Percentiles rank a stretch among this genome's conserved stretches.
Conservation (phyloP, 495 filamentous ascomycete species). For the Neurospora sublineolata region DNA sequence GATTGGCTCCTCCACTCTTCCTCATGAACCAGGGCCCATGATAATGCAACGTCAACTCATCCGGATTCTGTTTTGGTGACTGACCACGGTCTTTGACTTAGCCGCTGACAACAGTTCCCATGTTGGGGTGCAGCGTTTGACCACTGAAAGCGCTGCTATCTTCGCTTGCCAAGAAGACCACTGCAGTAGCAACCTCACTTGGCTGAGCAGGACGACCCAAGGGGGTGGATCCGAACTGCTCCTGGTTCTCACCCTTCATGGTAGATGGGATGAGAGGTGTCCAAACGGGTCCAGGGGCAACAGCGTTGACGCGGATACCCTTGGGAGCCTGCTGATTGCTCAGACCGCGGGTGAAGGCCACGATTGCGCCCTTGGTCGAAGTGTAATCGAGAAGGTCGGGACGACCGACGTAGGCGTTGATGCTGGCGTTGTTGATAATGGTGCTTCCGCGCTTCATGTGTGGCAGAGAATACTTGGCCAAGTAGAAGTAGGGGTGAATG, state of each 20-base stretch:
- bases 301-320: constrained; percentile 71
- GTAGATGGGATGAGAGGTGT: constrained; percentile 73
- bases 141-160: constrained; percentile 60
- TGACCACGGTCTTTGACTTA: constrained; percentile 16
- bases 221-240: constrained; percentile 57
- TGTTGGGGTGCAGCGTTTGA: constrained; percentile 58
- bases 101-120: constrained; percentile 51
- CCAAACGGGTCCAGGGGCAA: constrained; percentile 77
- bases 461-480: constrained; percentile 66
- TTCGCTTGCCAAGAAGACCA: constrained; percentile 70
- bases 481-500: constrained; percentile 63
- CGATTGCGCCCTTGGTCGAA: constrained; percentile 69
- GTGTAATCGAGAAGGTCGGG: constrained; percentile 81
- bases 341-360: constrained; percentile 69
- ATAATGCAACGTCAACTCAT: neutral
- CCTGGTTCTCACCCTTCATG: constrained; percentile 58
- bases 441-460: constrained; percentile 66
- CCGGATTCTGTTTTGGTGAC: neutral
- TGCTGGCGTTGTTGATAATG: constrained; percentile 74
- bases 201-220: constrained; percentile 74
- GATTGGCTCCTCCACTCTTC: neutral
- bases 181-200: constrained; percentile 69
- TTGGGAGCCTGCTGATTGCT: constrained; percentile 61
- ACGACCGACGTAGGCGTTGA: constrained; percentile 76
- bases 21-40: neutral